Base-by-base conservation (phyloP, 2,329 filamentous ascomycete species). In the Ceratocystis colombiana region DNA sequence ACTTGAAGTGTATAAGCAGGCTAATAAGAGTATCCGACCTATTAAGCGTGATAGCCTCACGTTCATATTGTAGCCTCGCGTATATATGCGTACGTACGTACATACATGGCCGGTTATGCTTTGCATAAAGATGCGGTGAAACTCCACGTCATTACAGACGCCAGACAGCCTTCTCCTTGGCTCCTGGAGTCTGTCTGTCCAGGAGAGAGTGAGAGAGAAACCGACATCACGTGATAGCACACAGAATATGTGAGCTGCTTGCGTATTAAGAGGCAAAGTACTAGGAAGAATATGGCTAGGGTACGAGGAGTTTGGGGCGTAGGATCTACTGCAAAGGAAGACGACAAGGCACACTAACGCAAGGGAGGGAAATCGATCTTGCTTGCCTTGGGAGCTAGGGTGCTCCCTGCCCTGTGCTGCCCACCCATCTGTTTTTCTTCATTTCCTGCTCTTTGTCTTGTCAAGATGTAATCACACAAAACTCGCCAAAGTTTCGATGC, bases 351-450 rank as follows among this genome's bases (percentile, higher is more conserved):
- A 41, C 37, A 41, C 37, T 41, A 41, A 15, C 37, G 37, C 28
- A 59, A 59, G 17, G 28, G 55, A 59, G 28, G 28, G 28, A 59
- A 59, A 59, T 59, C 55, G 55, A 59, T 59, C 28, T 59, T 59
- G 55, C 5, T 59, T 59, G 30, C 15, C 28, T 59, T 8, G 55
- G 7, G 17, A 37, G 55, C 25, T 37, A n/a, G 55, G 55, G 17
- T 59, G 55, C 28, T 37, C 55, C 55, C 33, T 59, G 55, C 8
- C 48, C 7, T 12, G 8, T 10, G 48, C 22, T 10, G 37, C 12
- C 37, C 37, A 41, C 25, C 25, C 15, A 4, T 53, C 5, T 41
- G 3, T 41, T 41, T 12, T 53, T n/a, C n/a, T 12, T 20, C 48
- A n/a, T 53, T n/a, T 53, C 48, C n/a, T n/a, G 48, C 22, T 59